phyloP scores from a whole-genome alignment of 2,329 filamentous ascomycete species.

The Amphichorda felina region DNA sequence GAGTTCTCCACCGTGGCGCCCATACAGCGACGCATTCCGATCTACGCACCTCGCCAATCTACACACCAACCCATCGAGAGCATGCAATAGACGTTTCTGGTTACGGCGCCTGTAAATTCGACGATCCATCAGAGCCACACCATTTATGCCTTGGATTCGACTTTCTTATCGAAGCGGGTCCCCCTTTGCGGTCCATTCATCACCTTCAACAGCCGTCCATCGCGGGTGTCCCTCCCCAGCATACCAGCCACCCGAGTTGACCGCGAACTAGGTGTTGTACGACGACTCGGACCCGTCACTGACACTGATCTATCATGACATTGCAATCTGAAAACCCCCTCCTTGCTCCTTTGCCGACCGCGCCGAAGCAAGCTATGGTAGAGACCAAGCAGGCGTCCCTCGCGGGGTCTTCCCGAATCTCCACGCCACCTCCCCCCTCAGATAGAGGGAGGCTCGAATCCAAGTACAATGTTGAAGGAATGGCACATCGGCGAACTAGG shows the following conservation, averaged over 20 bases:
- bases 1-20: not conserved
- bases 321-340: not conserved
- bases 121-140: too few relatives aligned
- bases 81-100: not conserved
- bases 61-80: not conserved
- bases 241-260: too few relatives aligned
- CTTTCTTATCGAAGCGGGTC: too few relatives aligned
- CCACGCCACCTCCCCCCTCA: slow-evolving; percentile 31
- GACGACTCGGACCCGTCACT: not conserved
- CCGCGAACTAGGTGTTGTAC: too few relatives aligned
- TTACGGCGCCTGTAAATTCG: too few relatives aligned
- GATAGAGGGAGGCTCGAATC: slow-evolving; percentile 30
- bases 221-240: too few relatives aligned
- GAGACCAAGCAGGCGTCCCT: slow-evolving; percentile 17
- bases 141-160: too few relatives aligned
- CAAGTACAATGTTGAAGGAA: slow-evolving; percentile 24
- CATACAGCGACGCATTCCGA: not conserved
- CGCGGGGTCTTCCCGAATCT: slow-evolving; percentile 22
- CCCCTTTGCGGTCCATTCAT: too few relatives aligned
- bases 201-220: too few relatives aligned
- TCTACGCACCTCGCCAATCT: not conserved
- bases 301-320: not conserved
- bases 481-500: slow-evolving; percentile 18
- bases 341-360: slow-evolving; percentile 6
- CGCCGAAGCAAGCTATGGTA: slow-evolving; percentile 18